Base-by-base conservation (phyloP, 2,329 filamentous ascomycete genomes). In the Cladophialophora immunda region DNA sequence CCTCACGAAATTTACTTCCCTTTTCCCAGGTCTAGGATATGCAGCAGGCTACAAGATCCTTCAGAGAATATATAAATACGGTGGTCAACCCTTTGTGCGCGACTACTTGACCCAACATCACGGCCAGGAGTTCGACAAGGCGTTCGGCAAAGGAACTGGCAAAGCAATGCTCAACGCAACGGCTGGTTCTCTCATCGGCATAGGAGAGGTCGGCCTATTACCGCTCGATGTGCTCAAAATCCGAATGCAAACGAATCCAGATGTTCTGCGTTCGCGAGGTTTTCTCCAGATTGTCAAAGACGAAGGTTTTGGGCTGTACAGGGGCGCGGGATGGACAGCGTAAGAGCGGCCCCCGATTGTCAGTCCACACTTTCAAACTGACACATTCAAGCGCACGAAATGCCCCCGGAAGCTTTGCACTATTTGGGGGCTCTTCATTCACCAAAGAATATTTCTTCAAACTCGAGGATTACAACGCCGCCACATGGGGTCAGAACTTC, bases 151-250 rank as follows among this genome's bases (percentile, higher is more conserved):
- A 84, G 96, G 97, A 81, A 97, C 93, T 41, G 95, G 95, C 80
- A 98, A 99, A 86, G 94, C 95, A 15, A 93, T 99, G 75, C 91
- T 99, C 91, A 93, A 97, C 83, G 97, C 95, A 25, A 96, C 93
- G 59, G 95, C 95, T 70, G 95, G 95, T 84, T 93, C 92, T 82
- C 78, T 99, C 76, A 96, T 99, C 76, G 95, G 95, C 75, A 97
- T 99, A 75, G 95, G 95, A 77, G 95, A 99, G 84, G 97, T 99
- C 72, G 88, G 99, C 66, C 88, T 99, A 32, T 88, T 99, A 47
- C 95, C 95, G 50, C 88, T 99, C 68, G 95, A 99, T 75, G 94
- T 99, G 45, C 87, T 99, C 70, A 99, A 99, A 88, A 99, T 99
- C 84, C 99, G 99, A 88, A 90, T 95, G 76, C 95, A 99, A 84